Evolutionary conservation across 768 basidiomycete genomes (phyloP).

Genomic region (Psilocybe sp.): DNA sequence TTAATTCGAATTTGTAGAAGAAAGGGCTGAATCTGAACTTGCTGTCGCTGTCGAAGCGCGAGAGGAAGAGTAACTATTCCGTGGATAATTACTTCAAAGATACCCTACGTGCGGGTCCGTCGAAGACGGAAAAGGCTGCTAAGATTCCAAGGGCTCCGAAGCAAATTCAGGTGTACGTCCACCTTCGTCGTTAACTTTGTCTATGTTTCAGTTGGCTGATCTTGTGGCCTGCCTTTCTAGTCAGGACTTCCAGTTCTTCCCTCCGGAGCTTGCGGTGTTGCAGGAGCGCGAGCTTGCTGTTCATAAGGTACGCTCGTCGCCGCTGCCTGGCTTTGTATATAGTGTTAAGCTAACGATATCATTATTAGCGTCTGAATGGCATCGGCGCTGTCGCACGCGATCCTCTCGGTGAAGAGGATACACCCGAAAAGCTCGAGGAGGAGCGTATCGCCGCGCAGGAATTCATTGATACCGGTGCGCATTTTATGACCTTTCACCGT

Average conservation of each 20-base stretch:
- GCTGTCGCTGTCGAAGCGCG: constrained; percentile 87
- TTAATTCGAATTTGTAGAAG: constrained; percentile 33
- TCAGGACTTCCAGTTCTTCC: constrained; percentile 97
- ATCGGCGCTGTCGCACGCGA: constrained; percentile 67
- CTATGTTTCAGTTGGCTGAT: too few species aligned
- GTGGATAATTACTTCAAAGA: constrained; percentile 97
- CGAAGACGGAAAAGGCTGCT: constrained; percentile 76
- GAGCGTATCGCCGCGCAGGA: constrained; percentile 79
- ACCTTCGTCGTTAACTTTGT: background rate
- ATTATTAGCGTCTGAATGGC: constrained; percentile 55
- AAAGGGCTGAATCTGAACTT: constrained; percentile 74
- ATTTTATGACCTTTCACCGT: background rate
- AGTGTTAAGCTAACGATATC: constrained; percentile 30
- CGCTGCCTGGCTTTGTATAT: background rate
- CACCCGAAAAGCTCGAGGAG: constrained; percentile 80
- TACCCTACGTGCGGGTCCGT: constrained; percentile 74
- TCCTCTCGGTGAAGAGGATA: constrained; percentile 66
- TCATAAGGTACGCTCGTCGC: constrained; percentile 54
- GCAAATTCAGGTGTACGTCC: constrained; percentile 74
- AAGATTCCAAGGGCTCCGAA: constrained; percentile 86
- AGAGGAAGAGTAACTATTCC: constrained; percentile 91
- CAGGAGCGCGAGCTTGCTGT: constrained; percentile 87
- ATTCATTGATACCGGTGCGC: constrained; percentile 80
- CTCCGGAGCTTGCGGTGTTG: constrained; percentile 70
- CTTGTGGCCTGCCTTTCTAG: too few species aligned